A percentile compares a stretch with the other conserved stretches of the same genome.
Evolutionary conservation across 306 rosid genomes (phyloP).

Genomic region (Hippophae gyantsensis): DNA sequence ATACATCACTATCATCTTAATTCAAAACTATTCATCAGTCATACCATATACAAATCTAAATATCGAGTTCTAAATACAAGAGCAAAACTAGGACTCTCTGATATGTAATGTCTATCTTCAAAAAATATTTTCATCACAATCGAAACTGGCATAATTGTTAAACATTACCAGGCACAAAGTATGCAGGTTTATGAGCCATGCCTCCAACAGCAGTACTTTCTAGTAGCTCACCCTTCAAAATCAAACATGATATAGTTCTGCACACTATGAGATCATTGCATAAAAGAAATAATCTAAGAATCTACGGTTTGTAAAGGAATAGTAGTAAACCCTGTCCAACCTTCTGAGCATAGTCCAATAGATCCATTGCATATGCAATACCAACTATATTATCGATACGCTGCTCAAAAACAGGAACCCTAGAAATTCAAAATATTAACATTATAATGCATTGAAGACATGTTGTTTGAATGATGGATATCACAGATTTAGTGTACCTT

Average conservation of each 20-base stretch:
- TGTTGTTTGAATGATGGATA: not conserved
- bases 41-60: not conserved
- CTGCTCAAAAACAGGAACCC: slow-evolving; percentile 99
- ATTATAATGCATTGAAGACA: slow-evolving; percentile 1
- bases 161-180: slow-evolving; percentile 90
- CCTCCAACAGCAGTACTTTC: slow-evolving; percentile 78
- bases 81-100: too few species aligned
- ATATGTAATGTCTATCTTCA: too few species aligned
- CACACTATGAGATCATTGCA: slow-evolving; percentile 44
- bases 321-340: slow-evolving; percentile 39
- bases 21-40: slow-evolving; percentile 7
- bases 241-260: slow-evolving; percentile 51
- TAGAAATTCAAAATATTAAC: slow-evolving; percentile 22
- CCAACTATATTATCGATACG: slow-evolving; percentile 97
- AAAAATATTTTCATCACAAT: not conserved
- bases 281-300: slow-evolving; percentile 34
- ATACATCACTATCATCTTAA: too few species aligned
- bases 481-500: slow-evolving; percentile 37
- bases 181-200: slow-evolving; percentile 98
- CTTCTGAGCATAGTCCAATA: slow-evolving; percentile 82
- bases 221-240: slow-evolving; percentile 91
- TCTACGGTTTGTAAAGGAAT: slow-evolving; percentile 11
- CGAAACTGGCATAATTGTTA: slow-evolving; percentile 1
- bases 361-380: slow-evolving; percentile 97
- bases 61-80: slow-evolving; percentile 5